Percentiles rank a stretch among this genome's conserved stretches.
Evolutionary conservation across 2,329 filamentous ascomycete species (phyloP).

Genomic region (Trichoderma polysporum): DNA sequence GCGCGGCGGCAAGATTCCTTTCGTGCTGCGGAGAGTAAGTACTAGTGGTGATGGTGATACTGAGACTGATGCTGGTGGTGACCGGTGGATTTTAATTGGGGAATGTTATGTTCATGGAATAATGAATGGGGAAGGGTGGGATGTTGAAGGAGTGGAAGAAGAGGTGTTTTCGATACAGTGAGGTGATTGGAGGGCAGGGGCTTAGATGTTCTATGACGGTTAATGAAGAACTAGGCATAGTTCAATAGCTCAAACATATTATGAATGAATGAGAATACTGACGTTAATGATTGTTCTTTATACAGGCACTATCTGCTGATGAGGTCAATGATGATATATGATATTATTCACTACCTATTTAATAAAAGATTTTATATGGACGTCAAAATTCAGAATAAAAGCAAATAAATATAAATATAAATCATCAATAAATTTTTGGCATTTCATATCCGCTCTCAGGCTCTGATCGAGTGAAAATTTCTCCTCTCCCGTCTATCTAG

Average conservation of each 20-base stretch:
- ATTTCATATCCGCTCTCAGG: conserved; percentile 1
- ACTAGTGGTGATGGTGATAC: neutral
- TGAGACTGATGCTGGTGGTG: conserved; percentile 1
- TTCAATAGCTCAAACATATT: neutral
- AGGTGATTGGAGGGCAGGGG: neutral
- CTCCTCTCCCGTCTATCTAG: conserved; percentile 11
- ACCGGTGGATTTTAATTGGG: conserved; percentile 34
- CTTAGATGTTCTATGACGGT: neutral
- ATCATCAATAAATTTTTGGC: neutral
- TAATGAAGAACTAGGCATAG: no score
- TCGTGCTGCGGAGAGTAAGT: conserved; percentile 29
- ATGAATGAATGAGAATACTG: neutral
- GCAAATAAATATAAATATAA: neutral
- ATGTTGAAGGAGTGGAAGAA: conserved; percentile 25
- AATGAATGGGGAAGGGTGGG: conserved; percentile 37
- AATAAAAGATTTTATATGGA: no score
- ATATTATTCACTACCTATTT: no score
- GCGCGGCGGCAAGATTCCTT: conserved; percentile 36
- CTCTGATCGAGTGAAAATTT: conserved; percentile 2
- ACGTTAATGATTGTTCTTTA: no score
- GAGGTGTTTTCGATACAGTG: conserved; percentile 33
- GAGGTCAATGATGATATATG: no score
- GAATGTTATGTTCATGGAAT: conserved; percentile 41
- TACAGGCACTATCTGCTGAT: no score
- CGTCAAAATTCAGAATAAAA: neutral